Evolutionary conservation across 106 monocot genomes (phyloP).

Genomic region (Vanilla planifolia): DNA sequence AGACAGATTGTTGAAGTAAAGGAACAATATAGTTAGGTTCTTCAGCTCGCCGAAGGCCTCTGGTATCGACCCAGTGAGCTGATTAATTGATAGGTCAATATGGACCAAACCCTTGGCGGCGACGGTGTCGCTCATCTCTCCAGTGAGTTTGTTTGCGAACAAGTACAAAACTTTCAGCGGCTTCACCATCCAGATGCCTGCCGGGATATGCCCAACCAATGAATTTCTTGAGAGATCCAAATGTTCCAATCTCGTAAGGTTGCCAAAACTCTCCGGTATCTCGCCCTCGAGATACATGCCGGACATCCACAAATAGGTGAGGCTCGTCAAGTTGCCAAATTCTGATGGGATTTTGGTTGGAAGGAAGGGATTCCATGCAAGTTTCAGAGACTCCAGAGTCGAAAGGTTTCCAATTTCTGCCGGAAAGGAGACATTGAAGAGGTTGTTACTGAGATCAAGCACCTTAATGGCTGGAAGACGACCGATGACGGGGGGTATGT

Average conservation of each 20-base stretch:
- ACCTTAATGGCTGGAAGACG: slow-evolving; percentile 16
- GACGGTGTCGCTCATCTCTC: slow-evolving; percentile 26
- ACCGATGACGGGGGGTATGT: slow-evolving; percentile 34
- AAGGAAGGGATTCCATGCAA: slow-evolving; percentile 36
- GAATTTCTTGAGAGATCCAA: slow-evolving; percentile 34
- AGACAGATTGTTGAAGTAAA: slow-evolving; percentile 28
- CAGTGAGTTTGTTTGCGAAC: slow-evolving; percentile 34
- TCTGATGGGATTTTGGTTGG: slow-evolving; percentile 27
- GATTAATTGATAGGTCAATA: slow-evolving; percentile 39
- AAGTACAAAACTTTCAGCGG: slow-evolving; percentile 43
- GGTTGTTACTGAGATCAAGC: slow-evolving; percentile 33
- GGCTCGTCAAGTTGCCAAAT: slow-evolving; percentile 36
- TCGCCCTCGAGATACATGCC: slow-evolving; percentile 22
- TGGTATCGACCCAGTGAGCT: slow-evolving; percentile 41
- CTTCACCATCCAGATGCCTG: slow-evolving; percentile 33
- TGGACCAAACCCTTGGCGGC: slow-evolving; percentile 10
- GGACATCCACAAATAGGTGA: slow-evolving; percentile 37
- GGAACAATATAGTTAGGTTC: slow-evolving; percentile 13
- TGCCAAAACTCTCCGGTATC: slow-evolving; percentile 29
- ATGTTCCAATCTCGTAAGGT: slow-evolving; percentile 24
- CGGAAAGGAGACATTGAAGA: slow-evolving; percentile 43
- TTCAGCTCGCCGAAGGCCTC: slow-evolving; percentile 19
- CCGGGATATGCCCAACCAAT: slow-evolving; percentile 40
- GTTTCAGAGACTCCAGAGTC: slow-evolving; percentile 22
- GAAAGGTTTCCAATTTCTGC: slow-evolving; percentile 29